phyloP scores from a whole-genome alignment of 345 rosid species.

The Linum usitatissimum region DNA sequence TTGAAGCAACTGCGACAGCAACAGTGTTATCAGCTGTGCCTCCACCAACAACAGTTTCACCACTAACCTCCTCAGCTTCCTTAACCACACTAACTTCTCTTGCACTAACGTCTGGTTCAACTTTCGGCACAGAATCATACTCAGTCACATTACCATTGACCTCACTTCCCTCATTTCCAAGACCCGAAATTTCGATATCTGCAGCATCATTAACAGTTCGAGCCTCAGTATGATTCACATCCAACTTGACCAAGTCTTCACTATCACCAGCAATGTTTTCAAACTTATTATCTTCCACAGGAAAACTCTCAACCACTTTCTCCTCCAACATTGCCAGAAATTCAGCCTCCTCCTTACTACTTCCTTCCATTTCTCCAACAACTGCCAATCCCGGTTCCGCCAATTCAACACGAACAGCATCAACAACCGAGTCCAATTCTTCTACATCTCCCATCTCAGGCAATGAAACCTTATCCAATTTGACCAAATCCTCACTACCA shows the following conservation, averaged over 20 bases:
- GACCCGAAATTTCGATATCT: slow-evolving; percentile 16
- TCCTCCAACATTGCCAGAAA: slow-evolving; percentile 18
- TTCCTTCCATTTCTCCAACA: slow-evolving; percentile 25
- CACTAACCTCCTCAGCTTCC: slow-evolving; percentile 18
- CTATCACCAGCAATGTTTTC: slow-evolving; percentile 24
- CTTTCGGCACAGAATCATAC: slow-evolving; percentile 4
- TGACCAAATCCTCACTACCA: background rate
- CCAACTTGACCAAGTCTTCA: slow-evolving; percentile 17
- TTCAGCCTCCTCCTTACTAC: slow-evolving; percentile 17
- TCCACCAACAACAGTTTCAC: slow-evolving; percentile 22
- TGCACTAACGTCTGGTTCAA: slow-evolving; percentile 8
- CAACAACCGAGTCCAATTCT: slow-evolving; percentile 28
- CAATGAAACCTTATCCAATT: background rate
- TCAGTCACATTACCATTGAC: background rate
- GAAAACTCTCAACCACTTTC: slow-evolving; percentile 15
- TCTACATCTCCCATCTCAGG: slow-evolving; percentile 12
- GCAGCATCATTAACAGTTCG: slow-evolving; percentile 14
- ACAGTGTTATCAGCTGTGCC: slow-evolving; percentile 1
- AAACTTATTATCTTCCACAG: slow-evolving; percentile 36
- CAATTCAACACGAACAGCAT: slow-evolving; percentile 20
- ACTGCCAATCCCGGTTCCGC: slow-evolving; percentile 24
- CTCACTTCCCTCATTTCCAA: slow-evolving; percentile 11
- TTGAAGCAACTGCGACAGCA: slow-evolving; percentile 6
- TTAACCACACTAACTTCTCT: slow-evolving; percentile 11
- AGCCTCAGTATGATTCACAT: slow-evolving; percentile 19